Evolutionary conservation across 2,329 filamentous ascomycete species (phyloP), one percentile per base, ranked within the genome.

Genomic region (Claviceps sp.): DNA sequence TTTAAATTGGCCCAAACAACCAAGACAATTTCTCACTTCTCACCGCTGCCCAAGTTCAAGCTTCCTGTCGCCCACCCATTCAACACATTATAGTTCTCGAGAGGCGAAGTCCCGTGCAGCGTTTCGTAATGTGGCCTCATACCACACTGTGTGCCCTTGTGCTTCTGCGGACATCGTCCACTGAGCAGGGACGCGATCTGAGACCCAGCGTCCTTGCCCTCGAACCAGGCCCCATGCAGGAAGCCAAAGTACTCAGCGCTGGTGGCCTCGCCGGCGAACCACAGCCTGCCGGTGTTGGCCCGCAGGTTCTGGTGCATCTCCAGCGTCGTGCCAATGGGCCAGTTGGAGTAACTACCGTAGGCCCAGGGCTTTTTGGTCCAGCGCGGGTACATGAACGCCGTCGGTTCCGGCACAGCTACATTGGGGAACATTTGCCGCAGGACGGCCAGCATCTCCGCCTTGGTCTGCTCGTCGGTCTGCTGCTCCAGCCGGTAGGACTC

Each of bases 231-330:
- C 0, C 78, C 79, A 30, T 85, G 82, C 60, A 85, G 57, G 63
- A 81, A 85, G 0, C 82, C 82, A 63, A 76, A 86, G 61, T 82
- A 84, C 57, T 78, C 71, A 0, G 78, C 72, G 43, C 76, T 81
- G 0, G 75, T 83, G 1, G 76, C 77, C 61, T 86, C 82, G 0
- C 82, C 82, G 0, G 82, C 81, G 55, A 84, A 86, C 68, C 75
- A 84, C 3, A 86, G 62, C 0, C 78, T 65, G 8, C 72, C 73
- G 0, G 82, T 65, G 54, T 84, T 84, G n/a, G 81, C 79, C 1
- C 82, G 75, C 11, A 86, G 68, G 56, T 86, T 85, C 60, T 85
- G 77, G 57, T 86, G 82, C 67, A 73, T 78, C 59, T 84, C 77
- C 0, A 86, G 67, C 0, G 77, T 81, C 44, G 79, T 79, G 0